Evolutionary conservation across 768 basidiomycete genomes (phyloP).

Genomic region (Galerina marginata): DNA sequence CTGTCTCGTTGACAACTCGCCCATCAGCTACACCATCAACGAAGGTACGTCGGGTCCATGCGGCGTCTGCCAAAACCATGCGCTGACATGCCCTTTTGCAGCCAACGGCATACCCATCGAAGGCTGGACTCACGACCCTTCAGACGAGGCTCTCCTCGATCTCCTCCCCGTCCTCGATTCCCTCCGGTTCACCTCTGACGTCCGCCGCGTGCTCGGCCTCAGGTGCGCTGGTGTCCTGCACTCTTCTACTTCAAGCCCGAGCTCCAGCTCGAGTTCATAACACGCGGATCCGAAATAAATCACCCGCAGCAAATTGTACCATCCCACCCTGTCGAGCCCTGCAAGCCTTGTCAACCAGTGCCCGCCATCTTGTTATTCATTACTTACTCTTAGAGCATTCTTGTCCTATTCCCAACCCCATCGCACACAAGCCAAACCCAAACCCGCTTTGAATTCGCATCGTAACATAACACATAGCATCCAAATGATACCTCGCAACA

Average conservation of each 20-base stretch:
- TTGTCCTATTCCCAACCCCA: background rate
- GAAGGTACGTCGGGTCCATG: constrained; percentile 69
- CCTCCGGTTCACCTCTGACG: constrained; percentile 93
- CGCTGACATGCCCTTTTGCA: constrained; percentile 35
- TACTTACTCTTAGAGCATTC: constrained; percentile 10
- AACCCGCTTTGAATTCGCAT: constrained; percentile 1
- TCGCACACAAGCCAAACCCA: background rate
- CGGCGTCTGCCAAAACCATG: background rate
- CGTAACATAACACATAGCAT: constrained; percentile 10
- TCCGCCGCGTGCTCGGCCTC: constrained; percentile 86
- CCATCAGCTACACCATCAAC: constrained; percentile 88
- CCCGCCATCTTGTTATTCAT: background rate
- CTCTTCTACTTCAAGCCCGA: constrained; percentile 5
- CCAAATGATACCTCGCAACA: constrained; percentile 17
- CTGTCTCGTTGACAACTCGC: constrained; percentile 96
- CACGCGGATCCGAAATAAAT: background rate
- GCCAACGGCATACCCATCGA: constrained; percentile 99
- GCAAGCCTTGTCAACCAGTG: too few species aligned
- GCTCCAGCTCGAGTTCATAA: background rate
- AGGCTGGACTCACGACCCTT: constrained; percentile 98
- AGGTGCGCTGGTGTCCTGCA: constrained; percentile 47
- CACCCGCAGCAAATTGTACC: background rate
- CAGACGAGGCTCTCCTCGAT: constrained; percentile 95
- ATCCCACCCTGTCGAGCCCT: too few species aligned
- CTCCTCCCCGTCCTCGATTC: constrained; percentile 95